Percentiles rank a stretch among this genome's conserved stretches.
phyloP scores from a whole-genome alignment of 805 yeast genomes.

The Dipodascus geniculatus region DNA sequence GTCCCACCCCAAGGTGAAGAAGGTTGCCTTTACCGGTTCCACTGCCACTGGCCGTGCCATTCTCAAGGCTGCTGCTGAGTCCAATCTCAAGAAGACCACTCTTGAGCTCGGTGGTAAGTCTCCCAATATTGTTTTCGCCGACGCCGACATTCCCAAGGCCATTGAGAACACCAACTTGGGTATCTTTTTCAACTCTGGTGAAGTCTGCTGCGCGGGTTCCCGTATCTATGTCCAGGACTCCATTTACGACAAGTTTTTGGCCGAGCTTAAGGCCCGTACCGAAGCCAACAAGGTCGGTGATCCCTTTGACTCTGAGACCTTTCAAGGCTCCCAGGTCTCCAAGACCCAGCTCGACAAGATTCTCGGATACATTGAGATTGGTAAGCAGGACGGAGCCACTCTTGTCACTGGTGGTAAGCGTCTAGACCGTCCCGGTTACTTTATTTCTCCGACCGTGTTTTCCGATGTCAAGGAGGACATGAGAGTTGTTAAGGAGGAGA shows the following conservation, averaged over 20 bases:
- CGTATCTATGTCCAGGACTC: slow-evolving; percentile 76
- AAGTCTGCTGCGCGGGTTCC: slow-evolving; percentile 88
- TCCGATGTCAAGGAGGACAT: slow-evolving; percentile 51
- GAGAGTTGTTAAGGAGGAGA: slow-evolving; percentile 61
- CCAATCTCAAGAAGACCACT: slow-evolving; percentile 69
- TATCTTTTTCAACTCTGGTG: slow-evolving; percentile 84
- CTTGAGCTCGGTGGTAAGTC: slow-evolving; percentile 92
- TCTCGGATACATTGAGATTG: slow-evolving; percentile 56
- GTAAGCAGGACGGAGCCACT: slow-evolving; percentile 70
- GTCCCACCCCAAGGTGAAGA: slow-evolving; percentile 49
- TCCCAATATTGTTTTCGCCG: slow-evolving; percentile 74
- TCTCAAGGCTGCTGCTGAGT: slow-evolving; percentile 57
- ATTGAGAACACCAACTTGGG: slow-evolving; percentile 61
- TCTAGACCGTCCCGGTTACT: slow-evolving; percentile 43
- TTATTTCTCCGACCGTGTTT: slow-evolving; percentile 60
- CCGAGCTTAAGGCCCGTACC: slow-evolving; percentile 39
- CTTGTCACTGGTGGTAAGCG: slow-evolving; percentile 63
- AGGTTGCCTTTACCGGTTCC: slow-evolving; percentile 87
- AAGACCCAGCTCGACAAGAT: slow-evolving; percentile 60
- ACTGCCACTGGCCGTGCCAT: slow-evolving; percentile 73
- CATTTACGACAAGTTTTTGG: slow-evolving; percentile 58
- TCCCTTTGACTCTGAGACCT: slow-evolving; percentile 59
- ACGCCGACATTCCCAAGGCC: slow-evolving; percentile 65
- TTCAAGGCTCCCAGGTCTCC: slow-evolving; percentile 84
- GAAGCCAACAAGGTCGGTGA: slow-evolving; percentile 50